Evolutionary conservation across 768 basidiomycete genomes (phyloP).

Genomic region (Lactarius sp.): DNA sequence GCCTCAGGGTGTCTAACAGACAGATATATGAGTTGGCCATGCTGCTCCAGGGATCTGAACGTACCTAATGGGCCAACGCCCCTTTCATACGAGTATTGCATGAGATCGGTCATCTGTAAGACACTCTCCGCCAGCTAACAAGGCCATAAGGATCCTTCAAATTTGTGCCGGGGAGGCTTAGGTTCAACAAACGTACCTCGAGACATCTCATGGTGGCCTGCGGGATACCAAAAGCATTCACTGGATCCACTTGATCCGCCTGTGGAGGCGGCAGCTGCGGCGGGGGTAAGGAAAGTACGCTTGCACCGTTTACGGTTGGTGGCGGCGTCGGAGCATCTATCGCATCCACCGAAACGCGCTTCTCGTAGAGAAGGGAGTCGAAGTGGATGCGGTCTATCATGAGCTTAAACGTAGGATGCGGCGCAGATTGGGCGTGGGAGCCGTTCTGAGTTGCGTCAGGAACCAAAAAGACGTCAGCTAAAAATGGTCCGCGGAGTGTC

Average conservation of each 20-base stretch:
- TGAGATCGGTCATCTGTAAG: constrained; percentile 72
- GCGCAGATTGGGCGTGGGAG: constrained; percentile 16
- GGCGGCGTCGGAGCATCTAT: constrained; percentile 34
- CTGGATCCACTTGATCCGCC: constrained; percentile 47
- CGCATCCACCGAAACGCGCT: constrained; percentile 59
- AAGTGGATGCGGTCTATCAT: constrained; percentile 74
- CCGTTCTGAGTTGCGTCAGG: constrained; percentile 26
- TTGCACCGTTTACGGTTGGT: constrained; percentile 28
- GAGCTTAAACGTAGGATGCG: constrained; percentile 34
- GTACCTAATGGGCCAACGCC: constrained; percentile 64
- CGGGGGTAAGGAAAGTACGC: neutral
- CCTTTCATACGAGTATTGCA: constrained; percentile 53
- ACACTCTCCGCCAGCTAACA: constrained; percentile 77
- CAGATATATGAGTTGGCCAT: constrained; percentile 5
- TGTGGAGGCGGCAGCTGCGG: constrained; percentile 18
- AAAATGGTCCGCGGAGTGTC: constrained; percentile 68
- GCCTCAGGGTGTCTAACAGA: constrained; percentile 39
- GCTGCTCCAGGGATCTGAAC: constrained; percentile 31
- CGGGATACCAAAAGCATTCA: constrained; percentile 84
- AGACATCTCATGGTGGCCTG: constrained; percentile 90
- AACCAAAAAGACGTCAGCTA: constrained; percentile 49
- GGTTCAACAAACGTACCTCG: constrained; percentile 47
- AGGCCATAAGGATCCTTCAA: constrained; percentile 13
- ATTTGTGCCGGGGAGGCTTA: constrained; percentile 6
- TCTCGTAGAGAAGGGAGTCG: constrained; percentile 67